Evolutionary conservation across 225 moss, liverwort and hornwort genomes (phyloP), one percentile per base, ranked within the genome.

Genomic region (Climacium dendroides): DNA sequence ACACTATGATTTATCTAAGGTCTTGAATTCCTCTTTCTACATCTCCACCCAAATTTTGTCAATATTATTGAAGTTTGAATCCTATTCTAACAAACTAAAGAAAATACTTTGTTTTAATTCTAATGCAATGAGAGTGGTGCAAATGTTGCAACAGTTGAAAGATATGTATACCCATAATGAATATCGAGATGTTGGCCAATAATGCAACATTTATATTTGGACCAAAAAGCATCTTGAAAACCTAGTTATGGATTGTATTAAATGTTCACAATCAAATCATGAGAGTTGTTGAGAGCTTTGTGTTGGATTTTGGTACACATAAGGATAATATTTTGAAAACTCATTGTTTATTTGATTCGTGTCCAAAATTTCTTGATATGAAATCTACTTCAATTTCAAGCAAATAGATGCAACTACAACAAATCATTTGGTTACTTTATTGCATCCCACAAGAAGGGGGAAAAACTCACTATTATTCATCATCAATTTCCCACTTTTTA

Each of bases 91-190:
- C 2, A 9, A 35, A 52, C 9, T 53, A 76, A 23, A 35, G 5
- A 52, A 35, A 35, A 35, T 23, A 52, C 3, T 35, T 9, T 1
- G 0, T 75, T 75, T 52, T n/a, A n/a, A n/a, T n/a, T 9, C 15
- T 9, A 34, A 23, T 53, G 14, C 14, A 53, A 53, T 0, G 1
- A 0, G 4, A 3, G 9, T 1, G 3, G 20, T 2, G 4, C 11
- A 47, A 23, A 5, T 23, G 15, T 76, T 23, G 15, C 9, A 53
- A 15, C 0, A 0, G 1, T 75, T 53, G 23, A 75, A 53, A 53
- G 35, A 35, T 75, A 53, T 0, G 1, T 32, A 20, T 7, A 13
- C 2, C 4, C 0, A 32, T 20, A 52, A 52, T 34, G 8, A 74
- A 52, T 13, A 20, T 34, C 19, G 11, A 32, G 5, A 50, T 50